Conservation (phyloP, 2,329 filamentous ascomycete genomes). For the Sarocladiaceae sp. region DNA sequence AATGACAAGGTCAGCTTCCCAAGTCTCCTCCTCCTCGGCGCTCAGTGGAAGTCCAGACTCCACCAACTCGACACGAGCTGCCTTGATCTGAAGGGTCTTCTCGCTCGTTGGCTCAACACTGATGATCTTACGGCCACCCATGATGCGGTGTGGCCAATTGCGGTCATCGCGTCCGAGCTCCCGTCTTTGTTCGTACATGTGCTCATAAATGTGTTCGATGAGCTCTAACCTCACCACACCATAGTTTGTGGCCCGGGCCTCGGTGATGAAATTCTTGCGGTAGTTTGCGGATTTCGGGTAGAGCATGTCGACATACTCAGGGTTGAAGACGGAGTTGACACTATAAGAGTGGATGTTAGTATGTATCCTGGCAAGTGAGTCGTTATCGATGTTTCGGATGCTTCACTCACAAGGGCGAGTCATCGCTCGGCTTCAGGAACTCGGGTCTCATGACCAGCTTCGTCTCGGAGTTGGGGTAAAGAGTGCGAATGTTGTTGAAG, state of each 20-base stretch:
- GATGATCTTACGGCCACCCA: conserved; percentile 63
- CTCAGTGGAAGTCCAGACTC: conserved; percentile 18
- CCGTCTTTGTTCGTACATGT: conserved; percentile 81
- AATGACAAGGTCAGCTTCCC: conserved; percentile 74
- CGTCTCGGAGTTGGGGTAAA: conserved; percentile 79
- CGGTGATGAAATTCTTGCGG: conserved; percentile 56
- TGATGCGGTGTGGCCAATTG: conserved; percentile 78
- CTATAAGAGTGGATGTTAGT: conserved; percentile 38
- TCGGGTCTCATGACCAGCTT: conserved; percentile 76
- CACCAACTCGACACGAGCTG: conserved; percentile 33
- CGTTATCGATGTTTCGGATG: not conserved
- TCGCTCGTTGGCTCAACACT: conserved; percentile 50
- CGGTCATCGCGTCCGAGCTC: conserved; percentile 62
- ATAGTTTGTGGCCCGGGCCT: conserved; percentile 87
- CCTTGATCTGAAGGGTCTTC: conserved; percentile 52
- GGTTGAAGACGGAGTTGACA: conserved; percentile 96
- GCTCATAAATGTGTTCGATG: conserved; percentile 83
- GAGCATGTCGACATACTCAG: conserved; percentile 72
- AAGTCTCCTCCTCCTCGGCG: conserved; percentile 32
- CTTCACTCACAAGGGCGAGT: conserved; percentile 81
- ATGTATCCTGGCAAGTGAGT: conserved; percentile 2
- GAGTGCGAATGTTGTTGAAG: conserved; percentile 78
- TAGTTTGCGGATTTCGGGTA: conserved; percentile 62
- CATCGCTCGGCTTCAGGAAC: conserved; percentile 85
- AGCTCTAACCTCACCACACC: conserved; percentile 88